Evolutionary conservation across 202 grass and related monocot genomes (phyloP), one percentile per base, ranked within the genome.

Genomic region (Bolboschoenoplectus hybrid): DNA sequence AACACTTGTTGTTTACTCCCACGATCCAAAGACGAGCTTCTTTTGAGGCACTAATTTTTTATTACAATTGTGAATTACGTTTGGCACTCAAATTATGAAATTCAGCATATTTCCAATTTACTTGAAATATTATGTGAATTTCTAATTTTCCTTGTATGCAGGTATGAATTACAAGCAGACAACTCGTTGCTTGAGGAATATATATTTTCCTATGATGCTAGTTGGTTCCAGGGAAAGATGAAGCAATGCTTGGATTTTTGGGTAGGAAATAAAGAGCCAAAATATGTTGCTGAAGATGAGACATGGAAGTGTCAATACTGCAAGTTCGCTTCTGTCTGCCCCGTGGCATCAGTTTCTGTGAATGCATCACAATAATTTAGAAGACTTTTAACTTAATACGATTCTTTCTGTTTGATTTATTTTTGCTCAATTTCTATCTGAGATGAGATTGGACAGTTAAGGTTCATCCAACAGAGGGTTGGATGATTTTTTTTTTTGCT

Each of bases 141-240:
- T 75, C 32, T 14, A 1, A 46, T 11, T 35, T 38, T 82, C 6
- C 71, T 40, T 77, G 83, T 11, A 39, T 88, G 69, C 86, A 98
- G 97, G 91, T 98, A 98, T 88, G 97, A 98, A 86, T 81, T 94
- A 7, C 93, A 94, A 72, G 58, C 58, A 81, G 92, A 96, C 86
- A 77, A 96, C 79, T 92, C 97, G 60, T 75, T 96, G 26, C 85
- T 96, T 5, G 90, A 91, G 83, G 91, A 96, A 85, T 89, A 91
- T 69, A 38, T 75, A 69, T 94, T 98, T 83, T 50, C 82, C 65
- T 94, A 92, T 88, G 90, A 98, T 87, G 63, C 74, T 76, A 55
- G 9, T 40, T 98, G 90, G 93, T 85, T 91, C 72, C 86, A 89
- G 69, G 78, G 80, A 85, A 90, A 96, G 85, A 86, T 93, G 60